These are phyloP conservation scores for Ophiostoma populinum DNA, from an alignment of 2,329 filamentous ascomycete genomes.

Conservation along the genomic window DNA sequence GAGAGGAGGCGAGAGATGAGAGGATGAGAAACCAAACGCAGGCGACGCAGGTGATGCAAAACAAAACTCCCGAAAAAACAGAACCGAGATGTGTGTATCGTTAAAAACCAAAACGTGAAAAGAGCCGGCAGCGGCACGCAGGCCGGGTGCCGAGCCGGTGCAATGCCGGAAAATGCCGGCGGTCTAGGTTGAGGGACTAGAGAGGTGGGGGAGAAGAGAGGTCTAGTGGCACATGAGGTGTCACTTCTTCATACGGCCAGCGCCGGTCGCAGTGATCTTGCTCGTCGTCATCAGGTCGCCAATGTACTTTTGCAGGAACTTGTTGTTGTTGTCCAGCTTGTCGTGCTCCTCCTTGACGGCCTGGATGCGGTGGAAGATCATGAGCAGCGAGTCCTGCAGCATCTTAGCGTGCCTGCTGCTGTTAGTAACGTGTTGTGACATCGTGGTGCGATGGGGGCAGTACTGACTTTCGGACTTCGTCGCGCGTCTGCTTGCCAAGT, in stretches of 20 bases:
- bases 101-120: constrained; percentile 1
- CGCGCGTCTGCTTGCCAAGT: constrained; percentile 66
- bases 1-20: not conserved
- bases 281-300: constrained; percentile 85
- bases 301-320: constrained; percentile 94
- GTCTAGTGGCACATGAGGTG: not conserved
- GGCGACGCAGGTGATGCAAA: no score
- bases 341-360: constrained; percentile 88
- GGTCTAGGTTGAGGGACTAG: not conserved
- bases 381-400: constrained; percentile 75
- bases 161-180: not conserved
- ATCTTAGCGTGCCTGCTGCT: constrained; percentile 55
- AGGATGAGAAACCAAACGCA: no score
- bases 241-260: constrained; percentile 36
- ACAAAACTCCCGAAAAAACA: not conserved
- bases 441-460: no score
- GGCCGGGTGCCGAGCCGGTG: no score
- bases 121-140: not conserved
- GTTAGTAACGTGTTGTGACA: not conserved
- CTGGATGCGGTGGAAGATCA: constrained; percentile 85
- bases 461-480: constrained; percentile 39
- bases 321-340: constrained; percentile 92
- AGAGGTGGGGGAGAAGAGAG: not conserved
- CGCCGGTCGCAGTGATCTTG: constrained; percentile 44
- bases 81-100: constrained; percentile 2